These are phyloP conservation scores for Crithidia brevicula DNA, from an alignment of 208 protist genomes.

Conservation along the genomic window DNA sequence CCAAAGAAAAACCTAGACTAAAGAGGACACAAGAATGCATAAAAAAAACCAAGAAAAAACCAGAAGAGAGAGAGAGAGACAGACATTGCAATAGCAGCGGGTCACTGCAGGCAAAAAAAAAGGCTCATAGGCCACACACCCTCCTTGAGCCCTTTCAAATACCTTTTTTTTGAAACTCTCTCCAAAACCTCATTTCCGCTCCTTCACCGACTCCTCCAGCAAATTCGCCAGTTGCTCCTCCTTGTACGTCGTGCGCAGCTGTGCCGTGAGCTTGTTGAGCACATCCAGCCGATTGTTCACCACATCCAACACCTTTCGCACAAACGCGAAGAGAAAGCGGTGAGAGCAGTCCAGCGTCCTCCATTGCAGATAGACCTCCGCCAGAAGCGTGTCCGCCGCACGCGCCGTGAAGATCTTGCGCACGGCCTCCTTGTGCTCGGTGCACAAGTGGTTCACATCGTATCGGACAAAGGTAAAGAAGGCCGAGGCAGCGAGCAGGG, in stretches of 20 bases:
- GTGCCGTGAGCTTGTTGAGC: constrained; percentile 50
- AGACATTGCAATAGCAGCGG: too few relatives aligned
- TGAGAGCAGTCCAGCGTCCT: constrained; percentile 51
- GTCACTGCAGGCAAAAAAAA: too few relatives aligned
- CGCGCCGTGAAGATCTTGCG: constrained; percentile 63
- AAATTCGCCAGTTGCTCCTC: constrained; percentile 31
- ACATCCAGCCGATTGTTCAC: constrained; percentile 39
- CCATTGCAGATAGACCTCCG: constrained; percentile 85
- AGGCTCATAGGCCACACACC: too few relatives aligned
- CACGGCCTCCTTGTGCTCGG: constrained; percentile 60
- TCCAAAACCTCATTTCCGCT: constrained; percentile 9
- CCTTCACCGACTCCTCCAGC: constrained; percentile 48
- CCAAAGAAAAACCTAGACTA: too few relatives aligned
- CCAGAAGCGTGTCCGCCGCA: constrained; percentile 43
- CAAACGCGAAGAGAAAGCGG: constrained; percentile 54
- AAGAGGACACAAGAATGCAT: too few relatives aligned
- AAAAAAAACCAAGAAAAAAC: too few relatives aligned
- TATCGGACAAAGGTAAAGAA: constrained; percentile 87
- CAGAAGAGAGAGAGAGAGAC: neutral
- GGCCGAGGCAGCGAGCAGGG: constrained; percentile 44
- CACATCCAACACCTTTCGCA: constrained; percentile 42
- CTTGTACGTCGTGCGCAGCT: constrained; percentile 46
- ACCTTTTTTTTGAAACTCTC: neutral
- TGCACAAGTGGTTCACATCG: constrained; percentile 69
- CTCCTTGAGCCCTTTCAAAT: neutral